phyloP scores from a whole-genome alignment of 192 early-diverging fungal species.

The Linnemannia zychae region DNA sequence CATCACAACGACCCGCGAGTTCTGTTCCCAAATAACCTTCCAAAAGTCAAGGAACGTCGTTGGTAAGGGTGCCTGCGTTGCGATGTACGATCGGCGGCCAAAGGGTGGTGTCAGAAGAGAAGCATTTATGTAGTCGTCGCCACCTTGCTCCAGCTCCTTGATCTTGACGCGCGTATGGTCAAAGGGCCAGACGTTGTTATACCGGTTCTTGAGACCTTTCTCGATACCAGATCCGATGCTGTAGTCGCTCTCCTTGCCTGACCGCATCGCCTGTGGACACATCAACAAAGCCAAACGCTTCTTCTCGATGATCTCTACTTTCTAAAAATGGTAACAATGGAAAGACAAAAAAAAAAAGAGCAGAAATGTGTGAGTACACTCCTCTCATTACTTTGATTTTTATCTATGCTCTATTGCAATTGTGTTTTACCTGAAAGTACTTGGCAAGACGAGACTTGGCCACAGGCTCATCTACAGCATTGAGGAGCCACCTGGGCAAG shows the following conservation, averaged over 20 bases:
- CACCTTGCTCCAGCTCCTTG: constrained; percentile 21
- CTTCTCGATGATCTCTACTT: constrained; percentile 75
- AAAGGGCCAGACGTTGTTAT: constrained; percentile 90
- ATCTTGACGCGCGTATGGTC: constrained; percentile 72
- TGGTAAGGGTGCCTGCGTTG: constrained; percentile 82
- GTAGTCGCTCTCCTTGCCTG: constrained; percentile 64
- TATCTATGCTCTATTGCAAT: not conserved
- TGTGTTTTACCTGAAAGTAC: constrained; percentile 48
- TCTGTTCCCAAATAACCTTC: constrained; percentile 95
- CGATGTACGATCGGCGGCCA: constrained; percentile 60
- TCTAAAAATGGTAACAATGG: constrained; percentile 46
- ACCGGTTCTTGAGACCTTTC: constrained; percentile 82
- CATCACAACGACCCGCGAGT: constrained; percentile 89
- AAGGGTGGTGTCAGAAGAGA: constrained; percentile 49
- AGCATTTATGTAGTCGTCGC: constrained; percentile 61
- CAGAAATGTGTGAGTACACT: not conserved
- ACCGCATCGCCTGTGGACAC: constrained; percentile 63
- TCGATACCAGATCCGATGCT: constrained; percentile 85
- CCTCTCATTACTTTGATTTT: not conserved
- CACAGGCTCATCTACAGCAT: constrained; percentile 7
- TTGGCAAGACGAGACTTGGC: constrained; percentile 45
- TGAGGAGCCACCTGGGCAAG: constrained; percentile 45
- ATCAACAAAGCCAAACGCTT: constrained; percentile 77
- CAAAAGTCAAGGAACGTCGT: constrained; percentile 94
- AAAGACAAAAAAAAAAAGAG: not conserved